phyloP scores from a whole-genome alignment of 345 rosid species.

The Trapa bicornis region DNA sequence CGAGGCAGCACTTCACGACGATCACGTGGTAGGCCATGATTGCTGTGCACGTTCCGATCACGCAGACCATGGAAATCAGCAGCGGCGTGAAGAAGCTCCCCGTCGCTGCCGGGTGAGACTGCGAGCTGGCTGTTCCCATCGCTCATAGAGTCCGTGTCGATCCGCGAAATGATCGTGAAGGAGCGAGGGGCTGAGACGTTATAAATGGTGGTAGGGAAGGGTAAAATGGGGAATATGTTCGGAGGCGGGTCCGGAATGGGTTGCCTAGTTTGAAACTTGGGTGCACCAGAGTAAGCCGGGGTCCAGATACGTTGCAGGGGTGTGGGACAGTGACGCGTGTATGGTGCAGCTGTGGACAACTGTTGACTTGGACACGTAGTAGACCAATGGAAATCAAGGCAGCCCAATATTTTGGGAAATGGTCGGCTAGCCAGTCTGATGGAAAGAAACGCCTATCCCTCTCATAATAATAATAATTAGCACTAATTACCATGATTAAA shows the following conservation, averaged over 20 bases:
- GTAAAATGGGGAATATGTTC: background rate
- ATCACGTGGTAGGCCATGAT: conserved; percentile 26
- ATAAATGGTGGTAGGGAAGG: background rate
- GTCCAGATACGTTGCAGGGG: background rate
- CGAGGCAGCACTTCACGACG: conserved; percentile 18
- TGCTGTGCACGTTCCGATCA: conserved; percentile 11
- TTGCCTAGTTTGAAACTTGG: background rate
- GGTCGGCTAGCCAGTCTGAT: background rate
- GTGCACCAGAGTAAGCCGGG: background rate
- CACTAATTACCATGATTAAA: too few species aligned
- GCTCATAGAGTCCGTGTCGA: background rate
- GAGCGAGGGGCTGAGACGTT: background rate
- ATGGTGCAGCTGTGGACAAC: background rate
- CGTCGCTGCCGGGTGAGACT: background rate
- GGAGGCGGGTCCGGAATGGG: background rate
- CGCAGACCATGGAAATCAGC: conserved; percentile 24
- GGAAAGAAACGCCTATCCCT: too few species aligned
- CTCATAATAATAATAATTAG: too few species aligned
- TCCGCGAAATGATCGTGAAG: background rate
- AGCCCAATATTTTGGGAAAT: background rate
- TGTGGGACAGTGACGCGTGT: background rate
- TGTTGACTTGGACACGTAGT: background rate
- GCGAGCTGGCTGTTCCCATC: background rate
- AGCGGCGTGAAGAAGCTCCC: conserved; percentile 22
- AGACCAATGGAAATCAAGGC: background rate